A percentile compares a stretch with the other conserved stretches of the same genome.
Evolutionary conservation across 2,329 filamentous ascomycete species (phyloP).

Genomic region (Plectosphaerella cucumerina): DNA sequence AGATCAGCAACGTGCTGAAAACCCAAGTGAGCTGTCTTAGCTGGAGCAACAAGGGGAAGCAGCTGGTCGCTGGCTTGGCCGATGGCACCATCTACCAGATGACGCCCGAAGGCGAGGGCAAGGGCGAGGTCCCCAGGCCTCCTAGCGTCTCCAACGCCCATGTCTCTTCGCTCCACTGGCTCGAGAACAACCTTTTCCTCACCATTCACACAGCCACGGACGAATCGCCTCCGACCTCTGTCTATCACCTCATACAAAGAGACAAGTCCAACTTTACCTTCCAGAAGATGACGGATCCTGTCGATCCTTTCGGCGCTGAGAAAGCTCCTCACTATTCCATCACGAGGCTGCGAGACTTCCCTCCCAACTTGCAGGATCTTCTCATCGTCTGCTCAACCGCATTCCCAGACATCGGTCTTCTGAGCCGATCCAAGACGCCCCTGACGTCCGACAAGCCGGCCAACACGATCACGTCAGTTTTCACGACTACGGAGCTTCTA

Average conservation of each 20-base stretch:
- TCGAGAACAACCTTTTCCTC: slow-evolving; percentile 83
- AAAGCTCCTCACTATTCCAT: slow-evolving; percentile 73
- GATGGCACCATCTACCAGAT: slow-evolving; percentile 81
- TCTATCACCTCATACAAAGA: slow-evolving; percentile 77
- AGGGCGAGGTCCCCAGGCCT: slow-evolving; percentile 75
- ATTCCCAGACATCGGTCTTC: slow-evolving; percentile 71
- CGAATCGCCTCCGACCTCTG: slow-evolving; percentile 56
- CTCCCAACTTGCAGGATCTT: slow-evolving; percentile 74
- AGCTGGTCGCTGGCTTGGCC: slow-evolving; percentile 79
- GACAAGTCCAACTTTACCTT: slow-evolving; percentile 62
- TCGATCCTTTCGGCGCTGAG: slow-evolving; percentile 65
- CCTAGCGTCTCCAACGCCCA: slow-evolving; percentile 63
- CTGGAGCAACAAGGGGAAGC: slow-evolving; percentile 93
- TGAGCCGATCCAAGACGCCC: slow-evolving; percentile 68
- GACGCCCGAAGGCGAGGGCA: slow-evolving; percentile 73
- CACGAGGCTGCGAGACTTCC: slow-evolving; percentile 72
- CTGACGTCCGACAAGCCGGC: slow-evolving; percentile 58
- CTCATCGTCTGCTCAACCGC: slow-evolving; percentile 80
- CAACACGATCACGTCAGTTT: slow-evolving; percentile 60
- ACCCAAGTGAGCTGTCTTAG: slow-evolving; percentile 75
- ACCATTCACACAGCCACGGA: slow-evolving; percentile 68
- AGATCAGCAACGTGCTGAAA: slow-evolving; percentile 62
- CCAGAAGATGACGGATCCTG: slow-evolving; percentile 71
- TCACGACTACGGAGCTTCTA: slow-evolving; percentile 67
- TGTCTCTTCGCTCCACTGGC: slow-evolving; percentile 80